phyloP scores from a whole-genome alignment of 306 rosid genomes.

The Cercis canadensis region DNA sequence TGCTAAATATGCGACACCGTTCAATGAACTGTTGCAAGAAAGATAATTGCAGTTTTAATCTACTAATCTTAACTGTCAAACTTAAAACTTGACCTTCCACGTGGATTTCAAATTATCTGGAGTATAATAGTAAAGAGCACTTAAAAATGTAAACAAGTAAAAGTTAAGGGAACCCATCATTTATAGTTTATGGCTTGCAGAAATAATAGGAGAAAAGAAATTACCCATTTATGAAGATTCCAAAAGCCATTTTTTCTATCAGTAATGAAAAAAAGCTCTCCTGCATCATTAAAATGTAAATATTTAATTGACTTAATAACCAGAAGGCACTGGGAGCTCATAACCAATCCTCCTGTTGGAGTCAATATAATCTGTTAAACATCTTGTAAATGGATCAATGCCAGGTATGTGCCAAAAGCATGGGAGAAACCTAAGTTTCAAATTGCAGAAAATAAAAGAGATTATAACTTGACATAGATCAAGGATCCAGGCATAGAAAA shows the following conservation, averaged over 20 bases:
- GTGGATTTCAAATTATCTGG: slow-evolving; percentile 6
- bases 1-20: neutral
- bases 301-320: slow-evolving; percentile 15
- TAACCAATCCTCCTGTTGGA: slow-evolving; percentile 21
- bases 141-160: slow-evolving; percentile 13
- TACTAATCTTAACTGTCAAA: neutral
- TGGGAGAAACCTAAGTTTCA: slow-evolving; percentile 5
- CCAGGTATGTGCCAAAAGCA: slow-evolving; percentile 7
- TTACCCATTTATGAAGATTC: slow-evolving; percentile 97
- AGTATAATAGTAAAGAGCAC: neutral
- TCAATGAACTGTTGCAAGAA: slow-evolving; percentile 19
- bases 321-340: slow-evolving; percentile 13
- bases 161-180: neutral
- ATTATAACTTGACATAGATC: slow-evolving; percentile 17
- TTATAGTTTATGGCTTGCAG: slow-evolving; percentile 3
- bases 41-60: neutral
- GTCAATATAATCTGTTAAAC: slow-evolving; percentile 15
- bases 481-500: neutral
- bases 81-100: neutral
- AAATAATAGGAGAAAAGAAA: slow-evolving; percentile 21
- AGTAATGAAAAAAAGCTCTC: slow-evolving; percentile 83
- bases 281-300: slow-evolving; percentile 56
- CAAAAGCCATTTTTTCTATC: slow-evolving; percentile 87
- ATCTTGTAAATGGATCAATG: slow-evolving; percentile 4
- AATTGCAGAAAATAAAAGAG: neutral